Percentiles rank a stretch among this genome's conserved stretches.
phyloP scores from a whole-genome alignment of 345 rosid genomes.

The Lagerstroemia speciosa region DNA sequence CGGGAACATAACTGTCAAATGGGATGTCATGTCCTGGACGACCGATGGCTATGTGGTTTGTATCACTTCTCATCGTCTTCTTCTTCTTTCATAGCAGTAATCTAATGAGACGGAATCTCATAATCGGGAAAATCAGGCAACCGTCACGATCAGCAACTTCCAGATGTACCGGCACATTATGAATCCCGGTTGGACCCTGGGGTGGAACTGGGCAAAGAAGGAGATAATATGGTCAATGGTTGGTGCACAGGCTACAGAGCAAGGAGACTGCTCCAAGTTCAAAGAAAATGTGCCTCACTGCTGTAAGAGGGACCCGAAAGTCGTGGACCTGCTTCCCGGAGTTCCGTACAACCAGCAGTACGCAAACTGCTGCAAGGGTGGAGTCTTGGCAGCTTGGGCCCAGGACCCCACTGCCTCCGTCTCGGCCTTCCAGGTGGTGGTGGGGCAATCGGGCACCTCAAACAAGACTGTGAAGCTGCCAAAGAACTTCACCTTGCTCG shows the following conservation, averaged over 20 bases:
- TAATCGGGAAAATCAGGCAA: slow-evolving; percentile 21
- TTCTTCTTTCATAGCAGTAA: not conserved
- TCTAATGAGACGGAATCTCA: not conserved
- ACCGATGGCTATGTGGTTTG: slow-evolving; percentile 39
- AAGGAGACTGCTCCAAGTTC: slow-evolving; percentile 55
- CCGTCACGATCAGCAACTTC: slow-evolving; percentile 34
- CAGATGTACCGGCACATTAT: slow-evolving; percentile 40
- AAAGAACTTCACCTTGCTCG: slow-evolving; percentile 36
- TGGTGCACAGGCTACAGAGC: slow-evolving; percentile 41
- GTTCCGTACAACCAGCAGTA: slow-evolving; percentile 41
- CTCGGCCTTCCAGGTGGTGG: slow-evolving; percentile 35
- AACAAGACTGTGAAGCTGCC: slow-evolving; percentile 40
- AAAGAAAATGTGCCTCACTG: slow-evolving; percentile 39
- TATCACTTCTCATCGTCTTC: not conserved
- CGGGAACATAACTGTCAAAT: slow-evolving; percentile 38
- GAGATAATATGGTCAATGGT: slow-evolving; percentile 41
- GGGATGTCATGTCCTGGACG: slow-evolving; percentile 44
- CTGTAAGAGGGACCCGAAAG: slow-evolving; percentile 30
- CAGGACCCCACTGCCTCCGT: slow-evolving; percentile 32
- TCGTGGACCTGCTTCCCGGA: slow-evolving; percentile 40
- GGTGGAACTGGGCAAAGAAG: slow-evolving; percentile 46
- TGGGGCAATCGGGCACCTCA: slow-evolving; percentile 37
- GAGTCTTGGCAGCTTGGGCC: slow-evolving; percentile 31
- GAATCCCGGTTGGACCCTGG: slow-evolving; percentile 42
- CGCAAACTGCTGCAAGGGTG: slow-evolving; percentile 49